Conservation (phyloP, 2,329 filamentous ascomycete species). For the Sporothrix curviconia region DNA sequence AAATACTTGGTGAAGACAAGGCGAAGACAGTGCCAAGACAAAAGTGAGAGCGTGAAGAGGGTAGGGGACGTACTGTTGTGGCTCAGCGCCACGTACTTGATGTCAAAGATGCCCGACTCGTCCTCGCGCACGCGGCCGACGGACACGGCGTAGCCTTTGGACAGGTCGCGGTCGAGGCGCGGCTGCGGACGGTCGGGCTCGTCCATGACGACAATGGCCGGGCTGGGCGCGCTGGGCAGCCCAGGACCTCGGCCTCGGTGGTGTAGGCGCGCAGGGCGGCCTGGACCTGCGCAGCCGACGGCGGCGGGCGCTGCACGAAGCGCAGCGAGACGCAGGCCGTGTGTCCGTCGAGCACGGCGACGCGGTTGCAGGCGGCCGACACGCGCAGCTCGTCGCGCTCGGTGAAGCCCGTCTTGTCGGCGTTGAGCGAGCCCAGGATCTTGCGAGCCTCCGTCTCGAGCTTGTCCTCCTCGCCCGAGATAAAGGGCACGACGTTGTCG, state of each 20-base stretch:
- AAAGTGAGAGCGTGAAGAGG: neutral
- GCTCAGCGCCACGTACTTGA: constrained; percentile 89
- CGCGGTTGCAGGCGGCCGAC: constrained; percentile 84
- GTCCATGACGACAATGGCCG: constrained; percentile 82
- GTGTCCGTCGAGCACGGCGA: constrained; percentile 92
- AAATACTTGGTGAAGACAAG: neutral
- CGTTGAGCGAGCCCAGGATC: constrained; percentile 74
- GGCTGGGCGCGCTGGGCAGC: constrained; percentile 76
- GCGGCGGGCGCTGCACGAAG: constrained; percentile 69
- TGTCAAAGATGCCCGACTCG: constrained; percentile 81
- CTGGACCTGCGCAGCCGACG: constrained; percentile 69
- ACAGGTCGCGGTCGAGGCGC: constrained; percentile 77
- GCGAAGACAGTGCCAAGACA: neutral
- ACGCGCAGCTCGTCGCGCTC: constrained; percentile 70
- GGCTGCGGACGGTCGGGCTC: constrained; percentile 88
- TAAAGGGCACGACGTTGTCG: constrained; percentile 93
- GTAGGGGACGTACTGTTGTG: constrained; percentile 57
- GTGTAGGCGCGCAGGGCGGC: constrained; percentile 73
- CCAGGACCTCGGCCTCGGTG: constrained; percentile 73
- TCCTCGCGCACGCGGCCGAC: constrained; percentile 84
- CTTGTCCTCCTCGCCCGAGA: constrained; percentile 92
- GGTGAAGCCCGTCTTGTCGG: constrained; percentile 64
- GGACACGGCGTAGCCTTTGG: constrained; percentile 81
- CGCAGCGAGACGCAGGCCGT: constrained; percentile 86
- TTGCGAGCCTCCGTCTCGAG: constrained; percentile 91